Evolutionary conservation across 352 stramenopile species (phyloP).

Genomic region (Globisporangium sylvaticum): DNA sequence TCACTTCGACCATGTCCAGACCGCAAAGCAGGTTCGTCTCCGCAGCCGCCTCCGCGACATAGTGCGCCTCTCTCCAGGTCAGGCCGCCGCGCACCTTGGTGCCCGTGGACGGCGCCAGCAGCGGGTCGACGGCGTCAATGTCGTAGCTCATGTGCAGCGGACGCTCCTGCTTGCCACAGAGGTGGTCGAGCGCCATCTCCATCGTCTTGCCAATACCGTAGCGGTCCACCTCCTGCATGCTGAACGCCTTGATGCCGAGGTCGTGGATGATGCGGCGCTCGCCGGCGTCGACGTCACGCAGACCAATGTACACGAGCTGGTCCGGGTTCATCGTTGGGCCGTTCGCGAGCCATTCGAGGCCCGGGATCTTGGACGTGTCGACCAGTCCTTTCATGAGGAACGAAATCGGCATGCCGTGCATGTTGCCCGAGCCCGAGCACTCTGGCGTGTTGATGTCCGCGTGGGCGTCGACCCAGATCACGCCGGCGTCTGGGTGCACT

Average conservation of each 20-base stretch:
- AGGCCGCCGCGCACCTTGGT: constrained; percentile 94
- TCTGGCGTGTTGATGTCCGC: constrained; percentile 97
- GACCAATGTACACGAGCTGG: constrained; percentile 94
- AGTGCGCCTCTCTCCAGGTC: constrained; percentile 96
- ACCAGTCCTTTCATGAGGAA: constrained; percentile 92
- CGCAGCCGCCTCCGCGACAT: constrained; percentile 91
- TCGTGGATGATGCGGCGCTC: constrained; percentile 91
- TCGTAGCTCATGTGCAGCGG: constrained; percentile 97
- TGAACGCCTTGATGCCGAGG: constrained; percentile 93
- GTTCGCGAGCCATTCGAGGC: constrained; percentile 92
- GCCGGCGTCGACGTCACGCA: constrained; percentile 91
- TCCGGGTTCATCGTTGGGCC: constrained; percentile 70
- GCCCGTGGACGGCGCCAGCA: constrained; percentile 93
- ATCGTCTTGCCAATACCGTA: constrained; percentile 96
- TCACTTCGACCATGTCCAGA: constrained; percentile 97
- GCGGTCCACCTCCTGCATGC: constrained; percentile 96
- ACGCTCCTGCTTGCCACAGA: constrained; percentile 82
- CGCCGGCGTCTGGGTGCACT: constrained; percentile 88
- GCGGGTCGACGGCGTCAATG: constrained; percentile 96
- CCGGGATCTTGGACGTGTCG: constrained; percentile 86
- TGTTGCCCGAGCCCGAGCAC: constrained; percentile 91
- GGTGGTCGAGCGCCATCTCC: constrained; percentile 94
- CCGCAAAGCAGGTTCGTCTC: constrained; percentile 87
- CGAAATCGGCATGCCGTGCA: constrained; percentile 97
- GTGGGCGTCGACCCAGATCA: constrained; percentile 98